These are phyloP conservation scores for Pisolithus orientalis DNA, from an alignment of 768 basidiomycete genomes.

Conservation along the genomic window DNA sequence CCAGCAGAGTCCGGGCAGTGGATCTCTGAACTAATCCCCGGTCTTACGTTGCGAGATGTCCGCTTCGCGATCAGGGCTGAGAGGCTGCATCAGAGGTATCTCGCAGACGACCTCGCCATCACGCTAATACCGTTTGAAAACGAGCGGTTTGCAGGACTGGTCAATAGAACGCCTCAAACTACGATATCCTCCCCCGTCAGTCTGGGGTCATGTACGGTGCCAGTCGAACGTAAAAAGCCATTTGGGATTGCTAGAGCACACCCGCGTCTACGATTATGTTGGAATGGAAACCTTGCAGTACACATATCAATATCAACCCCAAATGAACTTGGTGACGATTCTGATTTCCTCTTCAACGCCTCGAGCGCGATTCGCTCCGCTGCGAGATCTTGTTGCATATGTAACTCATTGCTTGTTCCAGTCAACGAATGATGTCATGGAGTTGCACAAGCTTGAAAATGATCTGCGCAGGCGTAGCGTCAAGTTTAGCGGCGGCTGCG, in stretches of 20 bases:
- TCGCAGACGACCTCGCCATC: slow-evolving; percentile 15
- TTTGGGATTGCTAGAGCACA: not conserved
- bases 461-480: slow-evolving; percentile 57
- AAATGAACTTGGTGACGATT: slow-evolving; percentile 23
- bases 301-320: slow-evolving; percentile 14
- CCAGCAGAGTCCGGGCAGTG: slow-evolving; percentile 7
- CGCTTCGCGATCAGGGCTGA: slow-evolving; percentile 44
- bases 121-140: slow-evolving; percentile 15
- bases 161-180: slow-evolving; percentile 20
- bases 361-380: slow-evolving; percentile 33
- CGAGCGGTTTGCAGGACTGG: slow-evolving; percentile 9
- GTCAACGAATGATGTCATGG: slow-evolving; percentile 67
- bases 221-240: not conserved
- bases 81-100: slow-evolving; percentile 20
- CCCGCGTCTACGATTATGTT: not conserved
- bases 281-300: not conserved
- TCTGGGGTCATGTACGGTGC: not conserved
- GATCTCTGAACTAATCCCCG: slow-evolving; percentile 22
- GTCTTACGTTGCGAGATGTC: slow-evolving; percentile 46
- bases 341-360: slow-evolving; percentile 20
- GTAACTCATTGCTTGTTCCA: slow-evolving; percentile 61
- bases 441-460: slow-evolving; percentile 65
- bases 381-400: slow-evolving; percentile 63
- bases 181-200: slow-evolving; percentile 11
- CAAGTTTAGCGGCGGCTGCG: slow-evolving; percentile 38